phyloP scores from a whole-genome alignment of 345 rosid genomes.

The Aquilaria malaccensis region DNA sequence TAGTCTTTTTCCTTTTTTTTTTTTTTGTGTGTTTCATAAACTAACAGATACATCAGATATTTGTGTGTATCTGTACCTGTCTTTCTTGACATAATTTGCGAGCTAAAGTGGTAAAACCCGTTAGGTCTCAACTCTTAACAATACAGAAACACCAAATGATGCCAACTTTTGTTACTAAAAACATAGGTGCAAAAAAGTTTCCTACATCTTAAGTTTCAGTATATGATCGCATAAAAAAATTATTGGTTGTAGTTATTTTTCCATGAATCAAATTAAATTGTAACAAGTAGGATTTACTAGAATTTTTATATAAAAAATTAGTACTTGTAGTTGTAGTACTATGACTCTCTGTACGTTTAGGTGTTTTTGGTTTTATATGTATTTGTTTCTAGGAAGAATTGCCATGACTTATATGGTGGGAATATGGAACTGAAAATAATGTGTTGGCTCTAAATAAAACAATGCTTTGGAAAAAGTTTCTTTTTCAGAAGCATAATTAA shows the following conservation, averaged over 20 bases:
- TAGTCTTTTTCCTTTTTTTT: background rate
- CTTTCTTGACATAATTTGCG: slow-evolving; percentile 17
- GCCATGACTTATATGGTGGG: slow-evolving; percentile 5
- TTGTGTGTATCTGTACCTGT: no score
- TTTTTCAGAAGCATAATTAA: background rate
- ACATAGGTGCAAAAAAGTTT: no score
- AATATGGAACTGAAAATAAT: slow-evolving; percentile 9
- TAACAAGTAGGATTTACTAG: no score
- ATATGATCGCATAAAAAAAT: no score
- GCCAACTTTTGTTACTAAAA: no score
- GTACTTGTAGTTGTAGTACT: no score
- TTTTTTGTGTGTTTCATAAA: background rate
- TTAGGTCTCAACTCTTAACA: background rate
- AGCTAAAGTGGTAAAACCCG: slow-evolving; percentile 10
- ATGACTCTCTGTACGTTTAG: background rate
- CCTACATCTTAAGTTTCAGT: no score
- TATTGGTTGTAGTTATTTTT: no score
- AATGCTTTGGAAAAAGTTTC: slow-evolving; percentile 7
- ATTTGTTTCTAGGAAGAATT: background rate
- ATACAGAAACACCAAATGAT: no score
- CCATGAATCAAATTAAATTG: no score
- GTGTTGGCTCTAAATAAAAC: background rate
- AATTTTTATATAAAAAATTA: no score
- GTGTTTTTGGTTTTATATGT: background rate
- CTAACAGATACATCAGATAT: background rate